Evolutionary conservation across 2,329 filamentous ascomycete genomes (phyloP).

Genomic region (Ceratocystis huliohia): DNA sequence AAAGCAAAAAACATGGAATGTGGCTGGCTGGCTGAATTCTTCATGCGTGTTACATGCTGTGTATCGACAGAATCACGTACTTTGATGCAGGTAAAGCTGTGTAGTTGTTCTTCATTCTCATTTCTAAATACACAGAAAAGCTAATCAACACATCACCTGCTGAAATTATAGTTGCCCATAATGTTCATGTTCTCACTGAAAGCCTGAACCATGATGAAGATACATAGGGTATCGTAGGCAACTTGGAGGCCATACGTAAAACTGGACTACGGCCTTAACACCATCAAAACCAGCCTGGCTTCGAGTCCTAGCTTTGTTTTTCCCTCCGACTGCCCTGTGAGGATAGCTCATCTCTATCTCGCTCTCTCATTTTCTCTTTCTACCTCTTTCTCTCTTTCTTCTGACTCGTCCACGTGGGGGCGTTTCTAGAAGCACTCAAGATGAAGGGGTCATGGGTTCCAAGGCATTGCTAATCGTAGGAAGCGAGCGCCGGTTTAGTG

Average conservation of each 20-base stretch:
- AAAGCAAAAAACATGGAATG: neutral
- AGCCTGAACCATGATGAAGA: no score
- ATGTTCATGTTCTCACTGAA: no score
- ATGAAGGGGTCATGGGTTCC: slow-evolving; percentile 4
- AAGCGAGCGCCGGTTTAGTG: neutral
- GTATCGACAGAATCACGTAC: neutral
- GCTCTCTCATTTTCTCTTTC: no score
- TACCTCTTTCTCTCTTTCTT: neutral
- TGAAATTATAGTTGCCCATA: no score
- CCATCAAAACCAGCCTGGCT: no score
- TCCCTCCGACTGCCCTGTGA: neutral
- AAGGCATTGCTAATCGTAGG: neutral
- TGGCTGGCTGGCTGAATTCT: neutral
- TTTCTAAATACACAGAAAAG: neutral
- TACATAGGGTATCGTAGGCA: no score
- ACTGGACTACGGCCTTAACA: no score
- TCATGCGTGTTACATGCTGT: neutral
- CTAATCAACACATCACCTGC: no score
- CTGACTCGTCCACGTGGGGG: neutral
- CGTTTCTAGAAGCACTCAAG: neutral
- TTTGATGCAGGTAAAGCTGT: neutral
- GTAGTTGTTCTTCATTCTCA: neutral
- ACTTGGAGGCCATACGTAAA: no score
- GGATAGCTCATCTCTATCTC: neutral
- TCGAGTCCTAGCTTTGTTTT: no score